These are phyloP conservation scores for Penicillium pulvis DNA, from an alignment of 495 filamentous ascomycete species.

Conservation along the genomic window DNA sequence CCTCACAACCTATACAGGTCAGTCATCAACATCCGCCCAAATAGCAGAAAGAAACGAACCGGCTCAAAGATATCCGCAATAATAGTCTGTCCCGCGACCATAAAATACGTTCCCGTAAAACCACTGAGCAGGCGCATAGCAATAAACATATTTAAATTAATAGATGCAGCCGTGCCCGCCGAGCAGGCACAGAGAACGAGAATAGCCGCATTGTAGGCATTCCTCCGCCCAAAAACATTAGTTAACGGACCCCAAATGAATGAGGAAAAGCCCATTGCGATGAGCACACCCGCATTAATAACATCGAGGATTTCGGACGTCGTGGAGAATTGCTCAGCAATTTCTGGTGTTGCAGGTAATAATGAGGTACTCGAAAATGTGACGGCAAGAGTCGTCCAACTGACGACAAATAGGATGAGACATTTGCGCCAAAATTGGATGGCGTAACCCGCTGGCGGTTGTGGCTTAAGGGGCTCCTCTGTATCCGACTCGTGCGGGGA, in stretches of 20 bases:
- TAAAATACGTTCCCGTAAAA: conserved; percentile 48
- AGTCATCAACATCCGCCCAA: conserved; percentile 3
- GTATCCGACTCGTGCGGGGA: conserved; percentile 24
- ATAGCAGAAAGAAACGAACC: conserved; percentile 26
- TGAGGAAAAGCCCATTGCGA: conserved; percentile 59
- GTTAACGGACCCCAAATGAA: conserved; percentile 55
- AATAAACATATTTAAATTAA: conserved; percentile 44
- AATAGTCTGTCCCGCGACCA: conserved; percentile 51
- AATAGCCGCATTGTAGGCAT: conserved; percentile 42
- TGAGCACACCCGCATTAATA: conserved; percentile 52
- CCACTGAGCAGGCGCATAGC: conserved; percentile 43
- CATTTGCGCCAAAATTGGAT: conserved; percentile 45
- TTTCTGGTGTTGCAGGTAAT: conserved; percentile 44
- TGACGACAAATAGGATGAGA: conserved; percentile 45
- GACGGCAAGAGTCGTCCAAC: conserved; percentile 46
- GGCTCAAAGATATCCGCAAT: conserved; percentile 51
- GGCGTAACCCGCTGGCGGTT: conserved; percentile 23
- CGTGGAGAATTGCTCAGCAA: conserved; percentile 41
- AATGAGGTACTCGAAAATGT: conserved; percentile 48
- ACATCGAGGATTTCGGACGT: conserved; percentile 42
- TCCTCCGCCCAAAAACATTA: conserved; percentile 36
- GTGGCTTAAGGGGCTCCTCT: conserved; percentile 20
- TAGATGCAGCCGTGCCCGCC: conserved; percentile 34
- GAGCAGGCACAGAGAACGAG: conserved; percentile 39
- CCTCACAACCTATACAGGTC: conserved; percentile 44